Conservation (phyloP, 306 rosid genomes). For the Vigna nakashimae region DNA sequence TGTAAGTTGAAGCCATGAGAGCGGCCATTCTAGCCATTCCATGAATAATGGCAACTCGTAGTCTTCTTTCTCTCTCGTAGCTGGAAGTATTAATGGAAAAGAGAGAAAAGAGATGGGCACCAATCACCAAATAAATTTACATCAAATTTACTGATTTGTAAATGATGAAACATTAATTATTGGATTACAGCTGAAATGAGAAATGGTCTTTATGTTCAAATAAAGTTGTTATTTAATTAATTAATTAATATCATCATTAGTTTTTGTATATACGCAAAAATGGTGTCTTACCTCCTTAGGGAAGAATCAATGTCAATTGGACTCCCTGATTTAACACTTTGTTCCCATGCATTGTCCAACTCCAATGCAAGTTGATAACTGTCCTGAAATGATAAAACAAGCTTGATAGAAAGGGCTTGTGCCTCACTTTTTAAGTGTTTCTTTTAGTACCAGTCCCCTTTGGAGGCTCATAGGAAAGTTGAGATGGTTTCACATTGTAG, state of each 20-base stretch:
- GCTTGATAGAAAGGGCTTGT: conserved; percentile 27
- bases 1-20: conserved; percentile 88
- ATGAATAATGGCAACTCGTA: conserved; percentile 83
- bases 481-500: background rate
- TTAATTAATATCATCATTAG: background rate
- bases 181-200: conserved; percentile 22
- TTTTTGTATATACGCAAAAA: conserved; percentile 18
- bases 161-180: conserved; percentile 24
- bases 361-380: conserved; percentile 83
- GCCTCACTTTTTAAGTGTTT: conserved; percentile 23
- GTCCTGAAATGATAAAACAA: conserved; percentile 59
- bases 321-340: conserved; percentile 62
- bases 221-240: background rate
- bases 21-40: conserved; percentile 99
- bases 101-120: background rate
- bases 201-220: conserved; percentile 14
- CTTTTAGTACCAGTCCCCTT: conserved; percentile 1
- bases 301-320: conserved; percentile 64
- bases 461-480: background rate
- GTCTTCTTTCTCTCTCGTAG: conserved; percentile 71
- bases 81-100: conserved; percentile 45
- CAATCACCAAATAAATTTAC: conserved; percentile 22
- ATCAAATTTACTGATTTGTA: conserved; percentile 22
- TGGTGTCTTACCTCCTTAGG: conserved; percentile 61
- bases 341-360: conserved; percentile 72